A percentile compares a stretch with the other conserved stretches of the same genome.
Conservation (phyloP, 371 early-diverging fungal genomes). For the Capillidium rhysosporum region DNA sequence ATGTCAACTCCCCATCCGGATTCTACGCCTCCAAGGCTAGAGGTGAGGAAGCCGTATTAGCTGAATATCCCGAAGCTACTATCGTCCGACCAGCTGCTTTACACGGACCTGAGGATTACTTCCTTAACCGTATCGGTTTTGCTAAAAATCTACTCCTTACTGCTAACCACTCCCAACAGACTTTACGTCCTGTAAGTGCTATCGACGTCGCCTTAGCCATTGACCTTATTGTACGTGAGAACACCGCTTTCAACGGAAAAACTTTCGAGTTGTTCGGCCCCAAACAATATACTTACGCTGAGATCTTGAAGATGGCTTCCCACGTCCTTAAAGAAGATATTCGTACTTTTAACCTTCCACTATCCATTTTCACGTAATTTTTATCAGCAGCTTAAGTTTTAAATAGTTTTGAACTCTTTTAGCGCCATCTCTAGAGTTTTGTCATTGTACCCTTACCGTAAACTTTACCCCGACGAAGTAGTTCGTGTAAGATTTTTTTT, state of each 20-base stretch:
- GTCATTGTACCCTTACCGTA: slow-evolving; percentile 30
- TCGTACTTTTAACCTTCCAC: slow-evolving; percentile 42
- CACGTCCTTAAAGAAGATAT: slow-evolving; percentile 42
- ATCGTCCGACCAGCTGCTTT: slow-evolving; percentile 80
- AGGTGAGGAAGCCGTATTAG: slow-evolving; percentile 75
- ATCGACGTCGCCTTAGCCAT: slow-evolving; percentile 79
- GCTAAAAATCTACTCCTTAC: slow-evolving; percentile 5
- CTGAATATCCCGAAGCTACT: slow-evolving; percentile 75
- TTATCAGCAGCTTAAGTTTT: slow-evolving; percentile 11
- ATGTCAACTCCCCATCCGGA: slow-evolving; percentile 48
- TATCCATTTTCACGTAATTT: slow-evolving; percentile 25
- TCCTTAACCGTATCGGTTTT: slow-evolving; percentile 79
- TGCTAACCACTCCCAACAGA: slow-evolving; percentile 46
- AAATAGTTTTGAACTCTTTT: neutral
- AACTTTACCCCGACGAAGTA: slow-evolving; percentile 45
- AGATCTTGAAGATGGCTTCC: slow-evolving; percentile 53
- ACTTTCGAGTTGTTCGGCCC: slow-evolving; percentile 82
- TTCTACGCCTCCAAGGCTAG: slow-evolving; percentile 72
- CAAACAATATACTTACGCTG: slow-evolving; percentile 45
- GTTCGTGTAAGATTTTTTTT: slow-evolving; percentile 9
- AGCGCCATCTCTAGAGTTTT: slow-evolving; percentile 19
- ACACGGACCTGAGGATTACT: slow-evolving; percentile 85
- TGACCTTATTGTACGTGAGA: slow-evolving; percentile 44
- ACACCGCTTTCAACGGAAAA: slow-evolving; percentile 46
- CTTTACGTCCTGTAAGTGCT: slow-evolving; percentile 69